These are phyloP conservation scores for Moringa oleifera DNA, from an alignment of 345 rosid genomes.

Conservation along the genomic window DNA sequence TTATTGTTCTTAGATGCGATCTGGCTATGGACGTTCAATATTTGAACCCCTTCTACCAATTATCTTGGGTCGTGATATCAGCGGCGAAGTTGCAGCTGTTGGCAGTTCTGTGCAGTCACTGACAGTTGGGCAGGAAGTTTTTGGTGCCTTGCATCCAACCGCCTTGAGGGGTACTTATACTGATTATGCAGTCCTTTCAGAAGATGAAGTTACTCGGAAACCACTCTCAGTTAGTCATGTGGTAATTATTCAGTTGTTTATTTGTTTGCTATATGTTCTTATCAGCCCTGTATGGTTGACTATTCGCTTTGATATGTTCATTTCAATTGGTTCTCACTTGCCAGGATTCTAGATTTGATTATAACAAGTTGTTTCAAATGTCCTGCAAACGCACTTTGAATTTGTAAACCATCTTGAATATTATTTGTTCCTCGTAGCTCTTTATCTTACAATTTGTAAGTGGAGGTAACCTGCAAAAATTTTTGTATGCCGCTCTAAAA, in stretches of 20 bases:
- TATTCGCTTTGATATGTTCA: background rate
- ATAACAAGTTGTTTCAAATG: background rate
- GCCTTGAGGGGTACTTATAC: conserved; percentile 91
- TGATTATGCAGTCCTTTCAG: conserved; percentile 77
- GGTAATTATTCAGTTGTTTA: conserved; percentile 28
- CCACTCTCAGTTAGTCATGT: conserved; percentile 72
- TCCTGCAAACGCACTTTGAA: background rate
- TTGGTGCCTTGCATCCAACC: conserved; percentile 97
- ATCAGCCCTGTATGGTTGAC: background rate
- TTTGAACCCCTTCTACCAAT: conserved; percentile 81
- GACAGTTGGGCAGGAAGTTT: conserved; percentile 77
- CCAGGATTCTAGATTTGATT: background rate
- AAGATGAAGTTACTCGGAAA: conserved; percentile 70
- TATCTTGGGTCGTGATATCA: conserved; percentile 86
- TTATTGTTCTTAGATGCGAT: conserved; percentile 62
- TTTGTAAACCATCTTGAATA: background rate
- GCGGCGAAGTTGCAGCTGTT: conserved; percentile 85
- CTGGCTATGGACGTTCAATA: conserved; percentile 96
- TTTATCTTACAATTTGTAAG: background rate
- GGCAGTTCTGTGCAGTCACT: conserved; percentile 63
- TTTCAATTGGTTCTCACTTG: background rate
- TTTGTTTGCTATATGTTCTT: background rate
- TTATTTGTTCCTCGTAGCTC: background rate
- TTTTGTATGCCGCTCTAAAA: no score
- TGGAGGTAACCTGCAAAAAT: background rate